Evolutionary conservation across 2,329 filamentous ascomycete species (phyloP).

Genomic region (Truncatella angustata): DNA sequence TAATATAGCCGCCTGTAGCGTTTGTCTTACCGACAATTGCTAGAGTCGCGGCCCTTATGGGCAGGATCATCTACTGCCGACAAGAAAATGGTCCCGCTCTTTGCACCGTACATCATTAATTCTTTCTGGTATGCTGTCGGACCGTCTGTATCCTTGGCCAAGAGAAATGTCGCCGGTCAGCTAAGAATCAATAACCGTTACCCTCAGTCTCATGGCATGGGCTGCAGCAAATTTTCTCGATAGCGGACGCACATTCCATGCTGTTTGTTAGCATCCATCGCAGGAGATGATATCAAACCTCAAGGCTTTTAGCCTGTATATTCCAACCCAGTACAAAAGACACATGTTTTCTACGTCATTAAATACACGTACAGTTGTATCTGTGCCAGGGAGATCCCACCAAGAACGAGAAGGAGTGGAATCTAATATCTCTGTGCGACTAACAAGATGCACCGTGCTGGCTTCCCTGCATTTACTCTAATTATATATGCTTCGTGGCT

Average conservation of each 20-base stretch:
- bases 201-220: conserved; percentile 58
- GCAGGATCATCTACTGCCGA: conserved; percentile 47
- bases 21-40: conserved; percentile 32
- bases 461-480: conserved; percentile 55
- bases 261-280: neutral
- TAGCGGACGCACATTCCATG: no score
- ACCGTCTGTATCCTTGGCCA: conserved; percentile 49
- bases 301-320: no score
- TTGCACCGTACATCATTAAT: conserved; percentile 57
- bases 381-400: no score
- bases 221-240: conserved; percentile 35
- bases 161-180: conserved; percentile 55
- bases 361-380: no score
- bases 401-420: no score
- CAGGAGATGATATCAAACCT: conserved; percentile 52
- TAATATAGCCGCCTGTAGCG: conserved; percentile 21
- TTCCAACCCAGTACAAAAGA: no score
- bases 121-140: conserved; percentile 58
- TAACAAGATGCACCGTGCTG: conserved; percentile 49
- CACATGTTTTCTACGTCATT: no score
- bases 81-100: conserved; percentile 51
- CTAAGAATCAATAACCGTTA: conserved; percentile 60
- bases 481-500: conserved; percentile 55
- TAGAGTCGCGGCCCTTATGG: conserved; percentile 57
- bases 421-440: no score